Evolutionary conservation across 2,329 filamentous ascomycete genomes (phyloP).

Genomic region (Pyrenochaeta sp.): DNA sequence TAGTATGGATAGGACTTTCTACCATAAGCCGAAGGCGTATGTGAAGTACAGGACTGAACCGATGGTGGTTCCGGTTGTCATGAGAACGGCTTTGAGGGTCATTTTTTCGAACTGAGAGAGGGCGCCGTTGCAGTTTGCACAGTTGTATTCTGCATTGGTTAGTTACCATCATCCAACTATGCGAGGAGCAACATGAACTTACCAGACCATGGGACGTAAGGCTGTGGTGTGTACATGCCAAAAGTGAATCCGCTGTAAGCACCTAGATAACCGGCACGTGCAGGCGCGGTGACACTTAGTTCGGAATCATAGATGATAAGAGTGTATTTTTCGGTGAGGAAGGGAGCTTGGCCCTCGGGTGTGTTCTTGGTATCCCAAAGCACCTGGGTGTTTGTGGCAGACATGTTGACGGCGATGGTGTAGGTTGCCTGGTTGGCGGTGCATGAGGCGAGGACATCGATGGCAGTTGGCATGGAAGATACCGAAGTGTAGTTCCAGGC

Average conservation of each 20-base stretch:
- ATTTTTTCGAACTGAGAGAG: conserved; percentile 62
- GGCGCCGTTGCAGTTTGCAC: conserved; percentile 64
- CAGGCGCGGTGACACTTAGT: conserved; percentile 59
- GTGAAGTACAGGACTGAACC: conserved; percentile 64
- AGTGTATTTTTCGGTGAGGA: conserved; percentile 68
- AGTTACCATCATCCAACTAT: conserved; percentile 11
- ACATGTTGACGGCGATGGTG: conserved; percentile 67
- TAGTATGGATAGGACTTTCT: conserved; percentile 1
- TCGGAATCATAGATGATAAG: conserved; percentile 68
- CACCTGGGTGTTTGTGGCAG: conserved; percentile 59
- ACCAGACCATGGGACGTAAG: conserved; percentile 60
- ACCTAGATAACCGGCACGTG: conserved; percentile 63
- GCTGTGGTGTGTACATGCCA: conserved; percentile 67
- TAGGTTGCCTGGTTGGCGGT: conserved; percentile 65
- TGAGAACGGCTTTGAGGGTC: conserved; percentile 62
- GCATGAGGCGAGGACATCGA: conserved; percentile 70
- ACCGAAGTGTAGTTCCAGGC: conserved; percentile 74
- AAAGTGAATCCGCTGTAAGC: conserved; percentile 63
- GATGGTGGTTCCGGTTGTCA: conserved; percentile 64
- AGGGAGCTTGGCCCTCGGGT: conserved; percentile 46
- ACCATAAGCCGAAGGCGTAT: conserved; percentile 53
- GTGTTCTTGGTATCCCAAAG: conserved; percentile 65
- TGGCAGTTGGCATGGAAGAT: conserved; percentile 62
- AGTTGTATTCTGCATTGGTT: conserved; percentile 56
- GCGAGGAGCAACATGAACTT: conserved; percentile 27